Evolutionary conservation across 2,329 filamentous ascomycete species (phyloP).

Genomic region (Colletotrichum spinosum): DNA sequence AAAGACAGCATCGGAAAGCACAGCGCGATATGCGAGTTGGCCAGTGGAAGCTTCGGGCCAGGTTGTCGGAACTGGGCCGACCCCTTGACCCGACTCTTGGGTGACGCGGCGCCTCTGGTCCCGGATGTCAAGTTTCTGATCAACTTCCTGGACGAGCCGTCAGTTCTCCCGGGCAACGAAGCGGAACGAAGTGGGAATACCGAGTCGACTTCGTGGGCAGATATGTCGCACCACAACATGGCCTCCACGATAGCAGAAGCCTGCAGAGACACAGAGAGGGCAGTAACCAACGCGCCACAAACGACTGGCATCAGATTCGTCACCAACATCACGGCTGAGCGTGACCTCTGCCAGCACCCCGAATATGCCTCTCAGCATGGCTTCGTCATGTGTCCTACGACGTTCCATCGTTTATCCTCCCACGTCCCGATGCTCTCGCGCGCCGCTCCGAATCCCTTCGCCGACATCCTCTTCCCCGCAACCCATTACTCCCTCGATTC

Average conservation of each 20-base stretch:
- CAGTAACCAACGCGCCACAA: background rate
- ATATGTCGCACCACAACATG: constrained; percentile 2
- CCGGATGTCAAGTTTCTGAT: constrained; percentile 56
- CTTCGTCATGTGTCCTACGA: constrained; percentile 56
- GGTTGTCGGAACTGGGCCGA: no score
- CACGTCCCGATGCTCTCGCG: constrained; percentile 60
- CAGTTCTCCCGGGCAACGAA: constrained; percentile 45
- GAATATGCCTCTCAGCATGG: constrained; percentile 58
- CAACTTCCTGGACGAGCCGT: constrained; percentile 62
- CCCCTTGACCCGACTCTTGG: constrained; percentile 42
- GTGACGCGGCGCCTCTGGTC: constrained; percentile 40
- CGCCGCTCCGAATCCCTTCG: constrained; percentile 58
- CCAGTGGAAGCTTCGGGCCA: no score
- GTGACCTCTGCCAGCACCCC: constrained; percentile 57
- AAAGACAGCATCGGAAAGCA: constrained; percentile 39
- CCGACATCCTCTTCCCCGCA: constrained; percentile 63
- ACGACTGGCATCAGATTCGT: constrained; percentile 51
- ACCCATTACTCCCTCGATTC: constrained; percentile 56
- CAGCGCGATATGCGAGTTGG: constrained; percentile 36
- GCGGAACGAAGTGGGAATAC: background rate
- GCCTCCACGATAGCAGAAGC: constrained; percentile 8
- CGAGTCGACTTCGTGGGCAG: background rate
- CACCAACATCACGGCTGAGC: constrained; percentile 12
- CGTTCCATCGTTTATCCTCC: constrained; percentile 53
- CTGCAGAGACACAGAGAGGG: constrained; percentile 39